Percentiles rank a stretch among this genome's conserved stretches.
These are phyloP conservation scores for Paraphoma chrysanthemicola DNA, from an alignment of 2,329 filamentous ascomycete species.

Conservation along the genomic window DNA sequence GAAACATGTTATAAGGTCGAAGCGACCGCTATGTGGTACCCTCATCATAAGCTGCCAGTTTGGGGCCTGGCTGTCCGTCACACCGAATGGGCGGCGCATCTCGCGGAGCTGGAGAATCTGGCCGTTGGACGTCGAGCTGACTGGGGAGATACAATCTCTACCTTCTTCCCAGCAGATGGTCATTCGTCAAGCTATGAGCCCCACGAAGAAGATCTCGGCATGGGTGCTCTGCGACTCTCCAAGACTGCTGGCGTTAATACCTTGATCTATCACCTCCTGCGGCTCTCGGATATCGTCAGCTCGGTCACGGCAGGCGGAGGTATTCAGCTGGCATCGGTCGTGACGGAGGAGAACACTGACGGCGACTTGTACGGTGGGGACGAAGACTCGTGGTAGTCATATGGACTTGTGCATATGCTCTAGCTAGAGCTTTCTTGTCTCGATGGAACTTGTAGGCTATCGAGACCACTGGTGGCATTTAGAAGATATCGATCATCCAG, in stretches of 20 bases:
- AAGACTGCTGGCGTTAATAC: neutral
- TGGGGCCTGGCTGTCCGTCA: constrained; percentile 43
- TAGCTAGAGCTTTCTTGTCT: too few species aligned
- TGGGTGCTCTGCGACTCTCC: constrained; percentile 8
- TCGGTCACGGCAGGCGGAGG: constrained; percentile 11
- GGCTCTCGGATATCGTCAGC: constrained; percentile 34
- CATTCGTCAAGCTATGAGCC: constrained; percentile 8
- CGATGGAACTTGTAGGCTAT: too few species aligned
- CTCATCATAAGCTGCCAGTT: constrained; percentile 19
- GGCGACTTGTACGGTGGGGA: neutral
- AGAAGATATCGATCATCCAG: too few species aligned
- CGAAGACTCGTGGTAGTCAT: neutral
- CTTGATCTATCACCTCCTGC: constrained; percentile 17
- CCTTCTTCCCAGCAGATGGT: constrained; percentile 39
- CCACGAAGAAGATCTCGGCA: constrained; percentile 13
- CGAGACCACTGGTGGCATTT: too few species aligned
- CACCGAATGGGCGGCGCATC: constrained; percentile 35
- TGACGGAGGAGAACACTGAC: too few species aligned
- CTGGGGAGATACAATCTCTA: constrained; percentile 29
- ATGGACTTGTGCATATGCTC: too few species aligned
- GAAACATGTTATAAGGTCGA: constrained; percentile 38
- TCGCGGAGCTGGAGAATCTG: constrained; percentile 35
- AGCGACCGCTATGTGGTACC: constrained; percentile 37
- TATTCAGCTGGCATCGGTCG: constrained; percentile 3
- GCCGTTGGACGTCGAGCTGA: constrained; percentile 24